Conservation (phyloP, 345 rosid genomes). For the Hypericum perforatum region DNA sequence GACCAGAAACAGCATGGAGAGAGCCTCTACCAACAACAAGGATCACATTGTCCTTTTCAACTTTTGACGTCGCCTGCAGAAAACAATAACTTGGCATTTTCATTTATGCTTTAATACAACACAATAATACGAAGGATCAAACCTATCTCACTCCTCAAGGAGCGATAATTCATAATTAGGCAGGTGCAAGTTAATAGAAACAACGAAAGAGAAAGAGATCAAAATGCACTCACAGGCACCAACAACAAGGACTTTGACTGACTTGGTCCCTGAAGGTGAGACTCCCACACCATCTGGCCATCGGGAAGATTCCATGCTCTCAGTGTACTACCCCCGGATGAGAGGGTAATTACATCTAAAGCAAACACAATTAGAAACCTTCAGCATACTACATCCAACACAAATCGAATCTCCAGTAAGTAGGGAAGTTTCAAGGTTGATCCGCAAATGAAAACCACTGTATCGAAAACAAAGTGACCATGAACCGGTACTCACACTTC, state of each 20-base stretch:
- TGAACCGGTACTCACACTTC: slow-evolving; percentile 42
- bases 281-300: slow-evolving; percentile 98
- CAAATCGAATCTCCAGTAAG: too few relatives aligned
- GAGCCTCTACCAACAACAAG: slow-evolving; percentile 60
- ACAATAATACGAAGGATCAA: too few relatives aligned
- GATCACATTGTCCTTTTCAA: slow-evolving; percentile 55
- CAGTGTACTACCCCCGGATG: slow-evolving; percentile 63
- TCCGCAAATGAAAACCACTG: too few relatives aligned
- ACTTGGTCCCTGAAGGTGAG: slow-evolving; percentile 47
- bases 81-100: too few relatives aligned
- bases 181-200: not conserved
- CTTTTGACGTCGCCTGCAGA: slow-evolving; percentile 54
- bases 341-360: slow-evolving; percentile 78
- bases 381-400: too few relatives aligned
- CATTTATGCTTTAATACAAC: too few relatives aligned
- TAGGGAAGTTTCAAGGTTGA: too few relatives aligned
- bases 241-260: slow-evolving; percentile 52
- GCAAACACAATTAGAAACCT: slow-evolving; percentile 12
- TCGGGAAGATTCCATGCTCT: slow-evolving; percentile 99
- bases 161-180: too few relatives aligned
- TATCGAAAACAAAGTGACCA: not conserved
- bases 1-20: slow-evolving; percentile 77
- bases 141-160: too few relatives aligned
- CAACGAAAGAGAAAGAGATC: not conserved
- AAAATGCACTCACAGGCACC: slow-evolving; percentile 47